phyloP scores from a whole-genome alignment of 1,284 basidiomycete species.

The Fistulina hepatica region DNA sequence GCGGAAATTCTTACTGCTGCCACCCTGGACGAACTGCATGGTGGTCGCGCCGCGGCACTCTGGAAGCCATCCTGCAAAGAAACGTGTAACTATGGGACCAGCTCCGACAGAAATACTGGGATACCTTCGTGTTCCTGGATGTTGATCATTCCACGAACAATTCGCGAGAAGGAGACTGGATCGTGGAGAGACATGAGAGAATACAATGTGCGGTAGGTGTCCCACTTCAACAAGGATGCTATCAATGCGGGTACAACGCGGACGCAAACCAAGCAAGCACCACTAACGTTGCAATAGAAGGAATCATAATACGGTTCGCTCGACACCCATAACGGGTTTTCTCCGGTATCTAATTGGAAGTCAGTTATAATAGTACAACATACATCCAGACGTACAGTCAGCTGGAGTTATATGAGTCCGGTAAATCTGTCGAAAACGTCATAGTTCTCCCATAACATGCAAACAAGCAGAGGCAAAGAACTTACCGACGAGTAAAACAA shows the following conservation, averaged over 20 bases:
- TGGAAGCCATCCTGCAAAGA: conserved; percentile 43
- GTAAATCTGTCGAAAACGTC: conserved; percentile 33
- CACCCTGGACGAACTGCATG: conserved; percentile 46
- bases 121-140: conserved; percentile 56
- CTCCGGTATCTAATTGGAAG: conserved; percentile 42
- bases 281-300: conserved; percentile 53
- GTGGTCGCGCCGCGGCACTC: conserved; percentile 46
- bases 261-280: neutral
- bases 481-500: conserved; percentile 50
- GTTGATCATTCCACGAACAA: conserved; percentile 52
- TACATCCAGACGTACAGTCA: conserved; percentile 34
- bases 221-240: conserved; percentile 36
- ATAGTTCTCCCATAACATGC: neutral
- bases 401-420: conserved; percentile 57
- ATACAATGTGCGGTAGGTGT: conserved; percentile 51
- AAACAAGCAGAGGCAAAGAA: conserved; percentile 3
- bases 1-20: conserved; percentile 43
- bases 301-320: conserved; percentile 58
- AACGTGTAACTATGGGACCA: neutral
- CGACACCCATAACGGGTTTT: conserved; percentile 57
- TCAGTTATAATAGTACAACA: neutral
- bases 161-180: conserved; percentile 41
- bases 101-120: conserved; percentile 2
- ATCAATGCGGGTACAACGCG: neutral
- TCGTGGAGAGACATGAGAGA: conserved; percentile 53